Evolutionary conservation across 305 asterid species (phyloP), one percentile per base, ranked within the genome.

Genomic region (Rubia peregrina): DNA sequence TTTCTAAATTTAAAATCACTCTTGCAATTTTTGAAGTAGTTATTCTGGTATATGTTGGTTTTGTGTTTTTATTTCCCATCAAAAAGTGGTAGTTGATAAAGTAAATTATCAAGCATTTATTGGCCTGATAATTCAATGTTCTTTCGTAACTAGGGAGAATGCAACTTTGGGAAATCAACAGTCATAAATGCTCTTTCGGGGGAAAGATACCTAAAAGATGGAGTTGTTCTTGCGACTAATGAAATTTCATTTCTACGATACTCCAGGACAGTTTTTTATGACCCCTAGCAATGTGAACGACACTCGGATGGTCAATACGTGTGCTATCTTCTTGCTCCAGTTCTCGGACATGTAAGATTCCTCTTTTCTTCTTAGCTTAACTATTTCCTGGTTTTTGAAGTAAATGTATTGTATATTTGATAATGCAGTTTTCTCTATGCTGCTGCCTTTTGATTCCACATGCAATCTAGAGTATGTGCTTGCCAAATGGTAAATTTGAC

Each of bases 151-250:
- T 83, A 95, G 99, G 99, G 98, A 75, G 99, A 91, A 83, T 91
- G 90, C 83, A 95, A 90, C 85, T 95, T 98, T 72, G 98, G 96
- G 75, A 95, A 95, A 86, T 95, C 97, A 12, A 86, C 96, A 75
- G 90, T 91, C 79, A 87, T 95, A 79, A 95, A 95, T 88, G 98
- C 99, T 80, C 83, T 95, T 82, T 96, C 90, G 67, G 99, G 99
- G 71, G 79, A 91, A 81, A 92, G 78, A 75, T 95, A 87, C 80
- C 79, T 95, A 71, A 80, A 75, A 81, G 97, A 91, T 78, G 98
- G 99, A 74, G 99, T 91, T 78, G 84, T 95, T 78, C 99, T 98
- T 73, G 88, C 99, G 61, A 95, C 99, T 69, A 95, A 90, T 77
- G 98, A 95, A 78, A 88, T 95, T 69, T 91, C 99, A 19, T 91